A percentile compares a stretch with the other conserved stretches of the same genome.
Evolutionary conservation across 371 early-diverging fungal genomes (phyloP).

Genomic region (Sporodiniella umbellata): DNA sequence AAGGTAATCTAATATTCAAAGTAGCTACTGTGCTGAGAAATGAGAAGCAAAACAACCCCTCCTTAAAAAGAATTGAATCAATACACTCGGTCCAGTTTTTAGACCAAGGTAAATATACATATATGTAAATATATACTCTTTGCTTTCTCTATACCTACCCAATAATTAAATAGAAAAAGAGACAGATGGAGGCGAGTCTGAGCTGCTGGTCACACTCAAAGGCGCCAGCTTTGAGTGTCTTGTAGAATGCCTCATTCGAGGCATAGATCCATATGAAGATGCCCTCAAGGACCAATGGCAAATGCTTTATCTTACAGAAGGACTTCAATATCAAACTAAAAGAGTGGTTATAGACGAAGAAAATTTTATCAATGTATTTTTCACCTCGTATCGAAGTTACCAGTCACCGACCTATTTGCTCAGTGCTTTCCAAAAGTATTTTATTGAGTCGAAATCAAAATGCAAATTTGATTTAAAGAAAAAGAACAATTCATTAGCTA

Average conservation of each 20-base stretch:
- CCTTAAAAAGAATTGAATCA: constrained; percentile 4
- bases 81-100: constrained; percentile 7
- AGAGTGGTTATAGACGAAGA: constrained; percentile 40
- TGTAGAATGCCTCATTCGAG: constrained; percentile 51
- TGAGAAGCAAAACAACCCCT: not conserved
- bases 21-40: constrained; percentile 19
- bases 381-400: constrained; percentile 58
- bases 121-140: no score
- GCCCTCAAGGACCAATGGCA: constrained; percentile 46
- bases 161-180: not conserved
- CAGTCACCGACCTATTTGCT: constrained; percentile 44
- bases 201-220: constrained; percentile 40
- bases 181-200: not conserved
- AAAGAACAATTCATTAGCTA: constrained; percentile 1
- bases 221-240: constrained; percentile 52
- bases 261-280: constrained; percentile 40
- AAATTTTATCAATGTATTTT: constrained; percentile 47
- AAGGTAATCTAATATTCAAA: constrained; percentile 25
- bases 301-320: constrained; percentile 17
- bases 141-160: not conserved
- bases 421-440: constrained; percentile 47
- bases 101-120: constrained; percentile 10
- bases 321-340: constrained; percentile 6
- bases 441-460: constrained; percentile 29
- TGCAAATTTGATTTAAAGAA: not conserved